A percentile compares a stretch with the other conserved stretches of the same genome.
phyloP scores from a whole-genome alignment of 768 basidiomycete genomes.

The Infundibulicybe gibba region DNA sequence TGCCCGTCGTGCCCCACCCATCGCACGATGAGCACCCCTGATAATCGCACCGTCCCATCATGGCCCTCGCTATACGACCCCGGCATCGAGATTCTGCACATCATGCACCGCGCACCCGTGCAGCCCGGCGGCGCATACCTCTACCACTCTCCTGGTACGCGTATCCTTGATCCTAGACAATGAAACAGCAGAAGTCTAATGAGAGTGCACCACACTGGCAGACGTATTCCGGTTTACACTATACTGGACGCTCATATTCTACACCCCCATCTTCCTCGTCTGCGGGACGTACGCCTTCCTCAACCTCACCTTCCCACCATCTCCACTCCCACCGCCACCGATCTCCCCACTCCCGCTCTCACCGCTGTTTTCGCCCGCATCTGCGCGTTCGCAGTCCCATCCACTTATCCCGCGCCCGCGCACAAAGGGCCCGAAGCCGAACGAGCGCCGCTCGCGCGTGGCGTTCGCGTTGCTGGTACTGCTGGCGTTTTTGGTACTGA shows the following conservation, averaged over 20 bases:
- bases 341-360: conserved; percentile 8
- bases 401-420: too few relatives aligned
- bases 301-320: conserved; percentile 47
- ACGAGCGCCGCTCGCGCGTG: conserved; percentile 40
- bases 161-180: neutral
- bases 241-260: conserved; percentile 49
- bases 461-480: conserved; percentile 45
- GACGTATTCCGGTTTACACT: conserved; percentile 52
- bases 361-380: conserved; percentile 7
- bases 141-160: conserved; percentile 31
- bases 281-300: conserved; percentile 49
- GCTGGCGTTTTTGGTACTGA: conserved; percentile 33
- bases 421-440: conserved; percentile 14
- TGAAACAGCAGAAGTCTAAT: neutral
- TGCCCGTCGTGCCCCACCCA: too few relatives aligned
- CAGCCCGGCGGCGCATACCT: conserved; percentile 43
- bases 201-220: conserved; percentile 18
- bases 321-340: conserved; percentile 7
- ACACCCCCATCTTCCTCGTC: conserved; percentile 44
- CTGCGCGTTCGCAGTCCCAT: too few relatives aligned
- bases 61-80: conserved; percentile 54
- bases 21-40: too few relatives aligned
- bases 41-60: conserved; percentile 1
- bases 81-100: conserved; percentile 43
- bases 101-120: conserved; percentile 31